Evolutionary conservation across 2,329 filamentous ascomycete genomes (phyloP).

Genomic region (Neofusicoccum cordaticola): DNA sequence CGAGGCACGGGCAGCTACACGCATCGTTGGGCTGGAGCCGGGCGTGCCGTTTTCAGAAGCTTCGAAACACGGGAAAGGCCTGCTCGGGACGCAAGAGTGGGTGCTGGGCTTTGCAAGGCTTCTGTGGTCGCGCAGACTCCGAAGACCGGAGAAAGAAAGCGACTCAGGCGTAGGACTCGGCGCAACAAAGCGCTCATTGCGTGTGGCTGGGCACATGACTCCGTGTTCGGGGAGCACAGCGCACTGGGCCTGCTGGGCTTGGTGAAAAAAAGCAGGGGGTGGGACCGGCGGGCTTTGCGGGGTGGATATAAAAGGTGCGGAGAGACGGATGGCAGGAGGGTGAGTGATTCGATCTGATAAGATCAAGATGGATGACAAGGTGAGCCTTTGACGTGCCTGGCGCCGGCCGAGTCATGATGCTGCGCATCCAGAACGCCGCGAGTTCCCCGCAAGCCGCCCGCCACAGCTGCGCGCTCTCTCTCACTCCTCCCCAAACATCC

Average conservation of each 20-base stretch:
- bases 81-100: too few relatives aligned
- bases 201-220: not conserved
- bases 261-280: not conserved
- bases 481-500: not conserved
- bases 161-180: not conserved
- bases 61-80: too few relatives aligned
- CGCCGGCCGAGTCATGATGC: constrained; percentile 13
- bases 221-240: constrained; percentile 9
- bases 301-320: constrained; percentile 7
- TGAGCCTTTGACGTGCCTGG: not conserved
- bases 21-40: not conserved
- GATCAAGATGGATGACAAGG: constrained; percentile 2
- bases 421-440: too few relatives aligned
- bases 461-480: not conserved
- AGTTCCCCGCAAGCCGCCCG: too few relatives aligned
- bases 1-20: not conserved
- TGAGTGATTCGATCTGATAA: not conserved
- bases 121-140: not conserved
- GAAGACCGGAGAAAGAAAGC: not conserved
- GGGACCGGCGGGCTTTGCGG: not conserved
- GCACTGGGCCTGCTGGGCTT: not conserved
- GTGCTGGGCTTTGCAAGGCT: not conserved
- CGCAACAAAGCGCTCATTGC: not conserved
- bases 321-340: not conserved
- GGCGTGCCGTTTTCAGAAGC: too few relatives aligned